Conservation (phyloP, 2,329 filamentous ascomycete genomes). For the Colletotrichum navitas region DNA sequence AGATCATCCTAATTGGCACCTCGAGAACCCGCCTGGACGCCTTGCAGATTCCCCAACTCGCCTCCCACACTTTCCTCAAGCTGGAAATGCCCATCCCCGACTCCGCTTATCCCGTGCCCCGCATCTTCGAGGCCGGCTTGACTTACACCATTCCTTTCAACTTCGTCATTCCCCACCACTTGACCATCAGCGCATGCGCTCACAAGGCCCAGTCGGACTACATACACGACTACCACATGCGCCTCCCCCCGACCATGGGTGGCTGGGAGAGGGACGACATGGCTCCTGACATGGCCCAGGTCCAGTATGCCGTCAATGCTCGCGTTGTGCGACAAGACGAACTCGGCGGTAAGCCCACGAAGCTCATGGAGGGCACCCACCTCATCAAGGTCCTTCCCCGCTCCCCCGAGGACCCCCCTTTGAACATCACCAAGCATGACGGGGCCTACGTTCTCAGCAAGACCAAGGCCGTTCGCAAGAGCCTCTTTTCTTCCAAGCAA, state of each 20-base stretch:
- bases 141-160: slow-evolving; percentile 68
- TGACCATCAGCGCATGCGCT: slow-evolving; percentile 68
- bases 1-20: slow-evolving; percentile 66
- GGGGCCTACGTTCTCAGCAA: slow-evolving; percentile 63
- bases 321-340: slow-evolving; percentile 54
- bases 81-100: slow-evolving; percentile 65
- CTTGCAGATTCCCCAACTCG: slow-evolving; percentile 61
- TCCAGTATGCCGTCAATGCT: slow-evolving; percentile 67
- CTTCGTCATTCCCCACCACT: slow-evolving; percentile 69
- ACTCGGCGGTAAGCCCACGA: slow-evolving; percentile 44
- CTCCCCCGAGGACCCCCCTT: slow-evolving; percentile 62
- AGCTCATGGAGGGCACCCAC: slow-evolving; percentile 57
- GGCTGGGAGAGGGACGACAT: slow-evolving; percentile 68
- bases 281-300: slow-evolving; percentile 65
- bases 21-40: slow-evolving; percentile 65
- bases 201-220: slow-evolving; percentile 60
- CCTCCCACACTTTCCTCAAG: slow-evolving; percentile 67
- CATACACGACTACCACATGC: slow-evolving; percentile 65
- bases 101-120: slow-evolving; percentile 60
- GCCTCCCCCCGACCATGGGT: slow-evolving; percentile 65
- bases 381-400: slow-evolving; percentile 67
- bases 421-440: slow-evolving; percentile 62
- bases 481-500: slow-evolving; percentile 64
- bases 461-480: slow-evolving; percentile 66
- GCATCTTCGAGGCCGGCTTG: slow-evolving; percentile 61